phyloP scores from a whole-genome alignment of 768 basidiomycete species.

The Melanogaster broomeanus region DNA sequence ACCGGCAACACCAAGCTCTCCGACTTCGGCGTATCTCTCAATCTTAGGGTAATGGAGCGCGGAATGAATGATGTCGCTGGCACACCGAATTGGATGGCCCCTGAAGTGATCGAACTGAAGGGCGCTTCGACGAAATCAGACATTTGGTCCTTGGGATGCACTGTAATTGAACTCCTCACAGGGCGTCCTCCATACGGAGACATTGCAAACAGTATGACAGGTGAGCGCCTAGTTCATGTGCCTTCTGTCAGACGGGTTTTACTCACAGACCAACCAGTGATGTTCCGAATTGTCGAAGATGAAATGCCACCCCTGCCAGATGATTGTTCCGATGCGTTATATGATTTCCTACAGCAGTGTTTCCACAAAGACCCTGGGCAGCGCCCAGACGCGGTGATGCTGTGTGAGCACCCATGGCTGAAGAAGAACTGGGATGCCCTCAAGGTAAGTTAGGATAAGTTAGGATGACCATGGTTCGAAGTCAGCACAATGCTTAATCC shows the following conservation, averaged over 20 bases:
- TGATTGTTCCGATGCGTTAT: slow-evolving; percentile 70
- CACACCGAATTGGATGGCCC: slow-evolving; percentile 99
- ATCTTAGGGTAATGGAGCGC: slow-evolving; percentile 85
- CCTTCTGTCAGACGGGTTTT: not conserved
- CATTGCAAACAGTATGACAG: slow-evolving; percentile 87
- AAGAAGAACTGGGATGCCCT: slow-evolving; percentile 76
- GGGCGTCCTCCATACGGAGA: slow-evolving; percentile 92
- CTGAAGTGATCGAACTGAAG: slow-evolving; percentile 94
- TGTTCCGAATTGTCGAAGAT: slow-evolving; percentile 98
- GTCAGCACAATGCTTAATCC: not conserved
- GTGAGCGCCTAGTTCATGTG: slow-evolving; percentile 41
- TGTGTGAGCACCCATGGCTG: slow-evolving; percentile 93
- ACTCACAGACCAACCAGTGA: slow-evolving; percentile 51
- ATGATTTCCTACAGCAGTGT: slow-evolving; percentile 82
- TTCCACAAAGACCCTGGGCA: slow-evolving; percentile 85
- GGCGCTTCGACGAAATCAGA: slow-evolving; percentile 93
- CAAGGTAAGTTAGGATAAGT: too few relatives aligned
- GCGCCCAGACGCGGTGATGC: slow-evolving; percentile 81
- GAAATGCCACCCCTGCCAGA: slow-evolving; percentile 85
- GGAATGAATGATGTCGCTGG: slow-evolving; percentile 88
- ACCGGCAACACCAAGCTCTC: slow-evolving; percentile 96
- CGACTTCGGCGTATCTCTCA: slow-evolving; percentile 97
- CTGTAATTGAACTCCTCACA: slow-evolving; percentile 90
- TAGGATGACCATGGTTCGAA: slow-evolving; percentile 13
- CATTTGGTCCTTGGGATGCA: slow-evolving; percentile 95